Percentiles rank a stretch among this genome's conserved stretches.
These are phyloP conservation scores for Nephelium lappaceum DNA, from an alignment of 345 rosid genomes.

Conservation along the genomic window DNA sequence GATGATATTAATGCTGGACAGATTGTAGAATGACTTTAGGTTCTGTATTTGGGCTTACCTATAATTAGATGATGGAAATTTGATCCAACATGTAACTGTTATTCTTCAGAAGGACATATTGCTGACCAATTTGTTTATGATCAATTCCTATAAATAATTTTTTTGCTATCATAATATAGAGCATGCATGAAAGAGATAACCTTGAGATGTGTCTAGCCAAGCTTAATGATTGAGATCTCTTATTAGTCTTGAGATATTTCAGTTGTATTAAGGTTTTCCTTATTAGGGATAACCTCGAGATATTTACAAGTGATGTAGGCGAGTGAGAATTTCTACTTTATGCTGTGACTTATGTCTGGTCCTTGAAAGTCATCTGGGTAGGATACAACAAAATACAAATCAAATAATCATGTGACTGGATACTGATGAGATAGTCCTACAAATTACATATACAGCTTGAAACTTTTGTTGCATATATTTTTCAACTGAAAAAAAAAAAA, in stretches of 20 bases:
- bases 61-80: not conserved
- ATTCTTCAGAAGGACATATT: slow-evolving; percentile 2
- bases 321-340: not conserved
- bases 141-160: not conserved
- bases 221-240: not conserved
- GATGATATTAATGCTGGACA: not conserved
- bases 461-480: not conserved
- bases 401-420: not conserved
- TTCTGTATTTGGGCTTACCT: not conserved
- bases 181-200: not conserved
- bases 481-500: not conserved
- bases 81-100: not conserved
- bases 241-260: not conserved
- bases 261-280: not conserved
- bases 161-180: not conserved
- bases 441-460: not conserved
- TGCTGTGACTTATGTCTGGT: not conserved
- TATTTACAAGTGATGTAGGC: not conserved
- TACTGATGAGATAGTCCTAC: not conserved
- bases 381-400: not conserved
- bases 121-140: not conserved
- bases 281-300: not conserved
- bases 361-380: not conserved
- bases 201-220: not conserved
- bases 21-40: not conserved